Evolutionary conservation across 208 protist genomes (phyloP).

Genomic region (Acanthamoeba royreba): DNA sequence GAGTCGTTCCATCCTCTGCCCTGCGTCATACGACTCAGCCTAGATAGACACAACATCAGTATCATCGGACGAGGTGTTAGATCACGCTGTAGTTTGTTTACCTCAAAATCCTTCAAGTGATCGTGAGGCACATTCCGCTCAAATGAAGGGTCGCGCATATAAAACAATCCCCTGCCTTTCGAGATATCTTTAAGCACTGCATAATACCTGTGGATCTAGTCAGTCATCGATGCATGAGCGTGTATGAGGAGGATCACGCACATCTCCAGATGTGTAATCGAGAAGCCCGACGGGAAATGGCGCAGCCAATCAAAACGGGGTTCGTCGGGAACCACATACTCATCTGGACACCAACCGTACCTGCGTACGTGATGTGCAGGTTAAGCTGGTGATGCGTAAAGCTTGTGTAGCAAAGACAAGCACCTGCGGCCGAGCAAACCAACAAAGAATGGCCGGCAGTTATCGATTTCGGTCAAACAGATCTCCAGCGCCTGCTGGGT

Average conservation of each 20-base stretch:
- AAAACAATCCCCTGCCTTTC: slow-evolving; percentile 79
- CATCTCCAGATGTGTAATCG: slow-evolving; percentile 94
- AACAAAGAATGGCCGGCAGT: slow-evolving; percentile 90
- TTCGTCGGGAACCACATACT: background rate
- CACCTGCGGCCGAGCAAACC: slow-evolving; percentile 86
- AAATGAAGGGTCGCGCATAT: slow-evolving; percentile 62
- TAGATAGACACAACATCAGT: too few relatives aligned
- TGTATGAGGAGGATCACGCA: too few relatives aligned
- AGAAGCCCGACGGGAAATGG: slow-evolving; percentile 69
- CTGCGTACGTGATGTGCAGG: background rate
- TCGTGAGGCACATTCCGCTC: background rate
- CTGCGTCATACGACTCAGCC: background rate
- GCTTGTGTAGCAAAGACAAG: slow-evolving; percentile 13
- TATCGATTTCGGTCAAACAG: slow-evolving; percentile 91
- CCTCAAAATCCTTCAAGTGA: slow-evolving; percentile 41
- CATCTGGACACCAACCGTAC: background rate
- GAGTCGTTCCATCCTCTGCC: background rate
- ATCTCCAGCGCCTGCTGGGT: slow-evolving; percentile 75
- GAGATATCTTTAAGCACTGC: slow-evolving; percentile 66
- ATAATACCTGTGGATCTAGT: slow-evolving; percentile 67
- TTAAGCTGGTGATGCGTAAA: background rate
- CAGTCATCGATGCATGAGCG: too few relatives aligned
- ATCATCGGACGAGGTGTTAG: too few relatives aligned
- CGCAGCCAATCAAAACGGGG: slow-evolving; percentile 61
- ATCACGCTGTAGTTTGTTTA: too few relatives aligned